Percentiles rank a stretch among this genome's conserved stretches.
These are phyloP conservation scores for Aurinia saxatilis DNA, from an alignment of 345 rosid species.

Conservation along the genomic window DNA sequence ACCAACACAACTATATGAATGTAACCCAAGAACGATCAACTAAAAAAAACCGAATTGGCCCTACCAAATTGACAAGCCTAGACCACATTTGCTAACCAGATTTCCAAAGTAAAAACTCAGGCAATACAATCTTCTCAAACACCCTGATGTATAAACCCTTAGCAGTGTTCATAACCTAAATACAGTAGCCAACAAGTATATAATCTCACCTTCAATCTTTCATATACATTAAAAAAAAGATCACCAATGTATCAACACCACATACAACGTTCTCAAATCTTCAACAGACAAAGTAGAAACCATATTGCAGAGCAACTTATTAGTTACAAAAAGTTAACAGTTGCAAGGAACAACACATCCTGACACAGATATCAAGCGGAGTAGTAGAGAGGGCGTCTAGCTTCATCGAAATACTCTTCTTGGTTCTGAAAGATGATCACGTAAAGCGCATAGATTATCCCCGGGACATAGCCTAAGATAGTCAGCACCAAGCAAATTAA, in stretches of 20 bases:
- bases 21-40: background rate
- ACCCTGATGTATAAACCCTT: background rate
- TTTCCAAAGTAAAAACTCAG: background rate
- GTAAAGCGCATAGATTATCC: conserved; percentile 87
- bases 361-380: conserved; percentile 12
- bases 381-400: conserved; percentile 70
- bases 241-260: background rate
- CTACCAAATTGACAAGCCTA: background rate
- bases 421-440: conserved; percentile 77
- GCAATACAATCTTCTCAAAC: background rate
- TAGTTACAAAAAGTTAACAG: conserved; percentile 1
- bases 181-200: background rate
- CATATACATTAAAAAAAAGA: background rate
- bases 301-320: conserved; percentile 12
- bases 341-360: background rate
- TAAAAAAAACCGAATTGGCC: background rate
- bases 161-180: background rate
- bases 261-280: background rate
- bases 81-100: background rate
- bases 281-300: conserved; percentile 5
- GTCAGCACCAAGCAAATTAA: conserved; percentile 73
- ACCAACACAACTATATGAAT: background rate
- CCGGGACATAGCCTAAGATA: conserved; percentile 80
- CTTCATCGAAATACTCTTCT: conserved; percentile 76
- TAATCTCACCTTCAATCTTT: background rate